Base-by-base conservation (phyloP, 257 asterid genomes). In the Sherardia arvensis region DNA sequence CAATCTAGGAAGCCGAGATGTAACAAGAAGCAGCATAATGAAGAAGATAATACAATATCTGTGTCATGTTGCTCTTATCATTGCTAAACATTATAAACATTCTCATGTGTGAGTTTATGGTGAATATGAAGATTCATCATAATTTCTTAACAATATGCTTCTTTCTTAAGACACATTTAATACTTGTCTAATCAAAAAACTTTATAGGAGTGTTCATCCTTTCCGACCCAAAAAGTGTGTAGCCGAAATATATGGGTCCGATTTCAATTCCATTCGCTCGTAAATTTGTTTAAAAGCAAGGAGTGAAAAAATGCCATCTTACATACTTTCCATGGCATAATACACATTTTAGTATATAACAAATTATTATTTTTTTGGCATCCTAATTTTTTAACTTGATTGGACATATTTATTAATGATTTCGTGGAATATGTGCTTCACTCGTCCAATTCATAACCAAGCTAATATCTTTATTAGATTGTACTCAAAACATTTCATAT, bases 111-210 rank as follows among this genome's bases (percentile, higher is more conserved):
- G 4, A 25, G 66, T 45, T 26, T 4, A 1, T 1, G 29, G 6
- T 26, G 8, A 3, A 43, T 20, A 11, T 17, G 38, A 62, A 22
- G 29, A 61, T 61, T 61, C 53, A 34, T 22, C 59, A 54, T 54
- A 23, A 54, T 11, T 8, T 12, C 32, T 3, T 54, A 54, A 54
- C 17, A 54, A 5, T 10, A 54, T 54, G 59, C 32, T 54, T 54
- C 59, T 54, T 54, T 54, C 27, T 54, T 22, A 25, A 54, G 59
- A 54, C 59, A 54, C n/a, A 23, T 14, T 8, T 54, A 54, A 54
- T 54, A 54, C 10, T 54, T 54, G 59, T 54, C 15, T 25, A 21
- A 3, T 14, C 9, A 17, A 38, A 22, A 53, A 21, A 23, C 58
- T 53, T 48, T 48, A 5, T 45, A 18, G 8, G 56, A 49, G 56